Conservation (phyloP, 2,329 filamentous ascomycete species). For the Parastagonospora avenae region DNA sequence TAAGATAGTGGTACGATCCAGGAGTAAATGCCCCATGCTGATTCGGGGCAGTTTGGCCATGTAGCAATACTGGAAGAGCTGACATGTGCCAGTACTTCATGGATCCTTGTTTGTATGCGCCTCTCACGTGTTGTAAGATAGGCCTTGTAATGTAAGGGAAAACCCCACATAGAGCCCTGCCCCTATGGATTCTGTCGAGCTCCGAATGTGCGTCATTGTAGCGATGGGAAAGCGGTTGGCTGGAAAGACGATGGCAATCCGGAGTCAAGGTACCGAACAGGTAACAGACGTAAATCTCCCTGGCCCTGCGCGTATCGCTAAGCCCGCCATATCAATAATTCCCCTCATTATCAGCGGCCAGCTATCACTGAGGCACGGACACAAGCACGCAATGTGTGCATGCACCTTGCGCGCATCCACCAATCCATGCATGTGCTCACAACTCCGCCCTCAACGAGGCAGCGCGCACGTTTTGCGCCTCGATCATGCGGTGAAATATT, state of each 20-base stretch:
- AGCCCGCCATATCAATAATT: slow-evolving; percentile 6
- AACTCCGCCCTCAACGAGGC: slow-evolving; percentile 4
- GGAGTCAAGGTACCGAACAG: neutral
- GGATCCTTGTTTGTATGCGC: no score
- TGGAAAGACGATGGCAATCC: neutral
- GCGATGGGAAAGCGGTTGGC: neutral
- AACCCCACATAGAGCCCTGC: no score
- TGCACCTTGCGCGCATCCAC: slow-evolving; percentile 6
- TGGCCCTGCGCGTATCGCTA: slow-evolving; percentile 6
- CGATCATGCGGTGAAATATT: neutral
- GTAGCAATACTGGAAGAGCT: no score
- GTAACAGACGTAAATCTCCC: slow-evolving; percentile 1
- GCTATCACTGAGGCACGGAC: slow-evolving; percentile 7
- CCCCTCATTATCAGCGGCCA: slow-evolving; percentile 7
- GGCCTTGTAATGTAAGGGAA: no score
- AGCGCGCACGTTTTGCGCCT: neutral
- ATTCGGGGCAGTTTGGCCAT: no score
- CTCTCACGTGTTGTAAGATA: no score
- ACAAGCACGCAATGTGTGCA: slow-evolving; percentile 15
- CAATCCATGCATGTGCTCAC: neutral
- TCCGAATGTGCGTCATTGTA: no score
- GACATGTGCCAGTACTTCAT: no score
- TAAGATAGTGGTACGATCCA: neutral
- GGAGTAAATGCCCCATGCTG: neutral
- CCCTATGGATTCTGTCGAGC: no score